Conservation (phyloP, 2,329 filamentous ascomycete genomes). For the Hortaea werneckii region DNA sequence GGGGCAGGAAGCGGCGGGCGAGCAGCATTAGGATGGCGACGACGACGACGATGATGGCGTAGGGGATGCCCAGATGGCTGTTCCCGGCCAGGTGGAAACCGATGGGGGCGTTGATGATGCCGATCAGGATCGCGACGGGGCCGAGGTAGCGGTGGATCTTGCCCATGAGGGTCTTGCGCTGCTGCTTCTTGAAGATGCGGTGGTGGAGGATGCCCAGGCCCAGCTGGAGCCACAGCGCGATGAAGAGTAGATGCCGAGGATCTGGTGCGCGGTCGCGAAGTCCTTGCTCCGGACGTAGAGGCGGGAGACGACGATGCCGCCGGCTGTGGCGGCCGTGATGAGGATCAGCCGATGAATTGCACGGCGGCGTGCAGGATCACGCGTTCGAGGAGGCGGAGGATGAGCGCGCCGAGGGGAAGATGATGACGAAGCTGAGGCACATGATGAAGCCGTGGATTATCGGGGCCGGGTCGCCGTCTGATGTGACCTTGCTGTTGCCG, state of each 20-base stretch:
- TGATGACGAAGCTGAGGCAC: conserved; percentile 23
- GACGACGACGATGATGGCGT: conserved; percentile 37
- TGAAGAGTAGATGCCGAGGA: conserved; percentile 48
- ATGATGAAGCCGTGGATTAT: conserved; percentile 23
- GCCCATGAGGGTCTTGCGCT: conserved; percentile 39
- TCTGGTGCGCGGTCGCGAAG: conserved; percentile 38
- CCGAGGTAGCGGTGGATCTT: conserved; percentile 50
- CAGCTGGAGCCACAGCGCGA: conserved; percentile 44
- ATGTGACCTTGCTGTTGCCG: conserved; percentile 9
- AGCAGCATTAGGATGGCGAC: conserved; percentile 28
- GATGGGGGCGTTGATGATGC: conserved; percentile 46
- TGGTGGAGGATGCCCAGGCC: conserved; percentile 48
- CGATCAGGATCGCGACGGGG: conserved; percentile 42
- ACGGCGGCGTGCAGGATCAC: conserved; percentile 33
- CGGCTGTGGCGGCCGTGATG: conserved; percentile 26
- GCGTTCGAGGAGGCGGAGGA: conserved; percentile 29
- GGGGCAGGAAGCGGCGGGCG: conserved; percentile 25
- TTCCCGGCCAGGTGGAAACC: conserved; percentile 48
- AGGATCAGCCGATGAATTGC: conserved; percentile 29
- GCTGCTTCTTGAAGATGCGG: conserved; percentile 34
- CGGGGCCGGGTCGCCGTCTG: conserved; percentile 16
- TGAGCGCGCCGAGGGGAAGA: conserved; percentile 26
- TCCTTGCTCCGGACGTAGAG: conserved; percentile 18
- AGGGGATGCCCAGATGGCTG: conserved; percentile 38
- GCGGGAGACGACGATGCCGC: conserved; percentile 32